Evolutionary conservation across 495 filamentous ascomycete species (phyloP), one percentile per base, ranked within the genome.

Genomic region (Bathelium albidoporum): DNA sequence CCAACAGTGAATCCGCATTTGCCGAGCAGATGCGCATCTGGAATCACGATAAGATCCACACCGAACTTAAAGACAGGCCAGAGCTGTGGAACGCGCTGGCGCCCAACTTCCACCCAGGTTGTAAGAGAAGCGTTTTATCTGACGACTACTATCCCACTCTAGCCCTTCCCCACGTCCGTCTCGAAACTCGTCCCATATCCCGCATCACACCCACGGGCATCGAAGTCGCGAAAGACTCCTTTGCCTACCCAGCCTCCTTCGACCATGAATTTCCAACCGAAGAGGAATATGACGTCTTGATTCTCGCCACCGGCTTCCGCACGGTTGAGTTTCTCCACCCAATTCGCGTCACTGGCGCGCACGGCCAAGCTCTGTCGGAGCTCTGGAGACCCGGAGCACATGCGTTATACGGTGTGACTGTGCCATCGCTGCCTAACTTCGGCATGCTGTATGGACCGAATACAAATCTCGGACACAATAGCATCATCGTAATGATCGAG

Each of bases 401-500:
- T 7, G 79, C 81, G 1, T 79, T 77, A 34, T 71, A 77, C 16
- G 82, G 83, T 10, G 74, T 78, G 0, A 76, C 74, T 0, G 76
- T 83, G 1, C 74, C 78, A 32, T 73, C 74, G 22, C 67, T 84
- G 43, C 81, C 81, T 2, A 84, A 85, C 64, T 85, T 84, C 64
- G 77, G 76, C 31, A 83, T 85, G 76, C 73, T 84, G 22, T 83
- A 82, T 66, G 80, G 80, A 1, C 82, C 82, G 2, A 84, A 84
- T 58, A 84, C 80, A 3, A 85, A 82, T 45, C 74, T 86, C 9
- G 71, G 20, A 0, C 81, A 83, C 65, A 83, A 80, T 59, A 78
- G 75, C 58, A 82, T 85, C 58, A 79, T 84, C 39, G 72, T 84
- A 32, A 84, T 83, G 81, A 85, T 85, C 63, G 83, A 86, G 67